Conservation (phyloP, 441 rosid species). For the Adansonia gregorii region DNA sequence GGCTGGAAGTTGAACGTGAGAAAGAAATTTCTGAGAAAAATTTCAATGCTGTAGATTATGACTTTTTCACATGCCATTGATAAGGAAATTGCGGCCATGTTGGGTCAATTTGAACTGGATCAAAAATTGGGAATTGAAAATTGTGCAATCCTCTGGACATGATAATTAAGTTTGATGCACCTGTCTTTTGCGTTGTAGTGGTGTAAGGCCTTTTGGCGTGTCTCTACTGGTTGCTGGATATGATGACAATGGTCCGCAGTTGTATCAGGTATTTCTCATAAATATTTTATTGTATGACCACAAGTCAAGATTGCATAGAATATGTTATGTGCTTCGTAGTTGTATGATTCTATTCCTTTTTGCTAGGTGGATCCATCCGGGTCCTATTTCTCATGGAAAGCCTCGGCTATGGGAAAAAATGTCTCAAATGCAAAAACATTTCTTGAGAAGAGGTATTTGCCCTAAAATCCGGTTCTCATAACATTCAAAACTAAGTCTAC, state of each 20-base stretch:
- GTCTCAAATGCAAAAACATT: conserved; percentile 98
- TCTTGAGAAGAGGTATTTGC: conserved; percentile 87
- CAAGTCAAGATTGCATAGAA: background rate
- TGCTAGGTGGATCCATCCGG: conserved; percentile 96
- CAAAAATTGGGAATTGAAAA: background rate
- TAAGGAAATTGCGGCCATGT: background rate
- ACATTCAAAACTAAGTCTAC: background rate
- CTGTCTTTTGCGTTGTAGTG: conserved; percentile 40
- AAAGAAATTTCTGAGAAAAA: background rate
- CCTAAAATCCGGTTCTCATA: conserved; percentile 1
- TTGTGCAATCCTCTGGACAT: background rate
- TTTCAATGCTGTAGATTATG: background rate
- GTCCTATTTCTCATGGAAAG: conserved; percentile 99
- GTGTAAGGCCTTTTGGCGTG: conserved; percentile 71
- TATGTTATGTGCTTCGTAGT: background rate
- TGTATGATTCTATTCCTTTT: conserved; percentile 12
- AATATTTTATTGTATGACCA: background rate
- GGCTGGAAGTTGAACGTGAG: background rate
- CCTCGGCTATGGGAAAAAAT: conserved; percentile 98
- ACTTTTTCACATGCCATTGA: background rate
- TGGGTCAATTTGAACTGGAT: background rate
- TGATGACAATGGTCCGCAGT: conserved; percentile 62
- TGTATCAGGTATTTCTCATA: conserved; percentile 49
- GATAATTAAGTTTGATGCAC: conserved; percentile 17
- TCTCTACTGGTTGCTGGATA: conserved; percentile 59